Conservation (phyloP, 1,284 basidiomycete genomes). For the Farysia itapuensis region DNA sequence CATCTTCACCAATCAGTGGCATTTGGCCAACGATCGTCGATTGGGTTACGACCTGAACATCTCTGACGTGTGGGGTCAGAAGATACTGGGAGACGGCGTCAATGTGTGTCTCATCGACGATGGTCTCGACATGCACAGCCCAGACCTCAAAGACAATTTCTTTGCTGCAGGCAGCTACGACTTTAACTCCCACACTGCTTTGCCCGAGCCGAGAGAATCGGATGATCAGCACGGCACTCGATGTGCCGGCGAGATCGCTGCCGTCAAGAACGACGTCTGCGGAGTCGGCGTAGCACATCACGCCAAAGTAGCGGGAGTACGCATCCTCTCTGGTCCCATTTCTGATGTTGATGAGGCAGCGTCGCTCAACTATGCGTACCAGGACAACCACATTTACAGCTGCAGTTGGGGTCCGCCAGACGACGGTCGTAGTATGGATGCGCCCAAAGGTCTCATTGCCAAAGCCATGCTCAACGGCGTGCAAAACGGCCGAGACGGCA, state of each 20-base stretch:
- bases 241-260: constrained; percentile 97
- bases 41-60: constrained; percentile 76
- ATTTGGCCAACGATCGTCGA: constrained; percentile 62
- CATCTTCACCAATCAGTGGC: constrained; percentile 87
- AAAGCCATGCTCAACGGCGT: constrained; percentile 95
- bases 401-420: constrained; percentile 99
- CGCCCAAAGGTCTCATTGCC: constrained; percentile 84
- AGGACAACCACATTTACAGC: constrained; percentile 89
- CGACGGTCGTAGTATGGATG: constrained; percentile 93
- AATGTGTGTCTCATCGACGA: constrained; percentile 92
- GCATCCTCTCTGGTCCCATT: constrained; percentile 94
- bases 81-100: constrained; percentile 81
- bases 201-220: constrained; percentile 82
- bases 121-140: constrained; percentile 85
- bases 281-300: constrained; percentile 92
- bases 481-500: constrained; percentile 83
- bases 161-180: constrained; percentile 89
- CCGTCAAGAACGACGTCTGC: constrained; percentile 90
- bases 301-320: constrained; percentile 86
- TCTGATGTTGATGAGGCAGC: constrained; percentile 97
- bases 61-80: constrained; percentile 79
- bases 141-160: constrained; percentile 86
- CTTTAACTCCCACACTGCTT: constrained; percentile 87
- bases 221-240: constrained; percentile 98
- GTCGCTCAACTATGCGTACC: constrained; percentile 88